Evolutionary conservation across 169 alveolate species (phyloP), one percentile per base, ranked within the genome.

Genomic region (Plasmodium billcollinsi): DNA sequence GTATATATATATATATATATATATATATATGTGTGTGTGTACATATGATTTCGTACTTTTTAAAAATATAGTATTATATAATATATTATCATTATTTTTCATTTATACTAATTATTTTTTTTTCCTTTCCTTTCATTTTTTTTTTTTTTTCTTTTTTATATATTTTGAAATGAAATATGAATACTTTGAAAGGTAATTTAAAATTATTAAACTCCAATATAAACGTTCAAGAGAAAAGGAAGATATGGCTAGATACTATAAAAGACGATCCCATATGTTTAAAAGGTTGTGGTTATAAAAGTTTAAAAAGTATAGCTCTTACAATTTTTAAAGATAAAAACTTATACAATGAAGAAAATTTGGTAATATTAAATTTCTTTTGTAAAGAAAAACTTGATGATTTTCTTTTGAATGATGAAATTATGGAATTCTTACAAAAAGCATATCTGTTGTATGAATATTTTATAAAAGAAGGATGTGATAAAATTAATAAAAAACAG

Each of bases 361-460:
- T 72, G 9, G 24, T 11, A 1, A 29, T 73, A 20, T 86, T 86
- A 71, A 56, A 86, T 72, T 29, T 39, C 20, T 86, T 86, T 39
- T 86, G 92, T 86, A 59, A 86, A 24, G 76, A 86, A 72, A 73
- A 86, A 71, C 24, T 86, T 45, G 88, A 86, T 66, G 80, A 86
- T 6, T 39, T 61, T 70, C 71, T 86, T 21, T 59, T 62, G 62
- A 61, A 72, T 72, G 76, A 72, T 3, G 92, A 86, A 62, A 43
- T 86, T 45, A 63, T 61, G 2, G 86, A 86, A 24, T 86, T 86
- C 26, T 54, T 86, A n/a, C 88, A 73, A 52, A 70, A 62, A 26
- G n/a, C 62, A 21, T 72, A 61, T 70, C 33, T 72, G 9, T 65
- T 72, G 24, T 86, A 71, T 72, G 80, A 72, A 45, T 72, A 86